A percentile compares a stretch with the other conserved stretches of the same genome.
phyloP scores from a whole-genome alignment of 768 basidiomycete genomes.

The Mycena galopus region DNA sequence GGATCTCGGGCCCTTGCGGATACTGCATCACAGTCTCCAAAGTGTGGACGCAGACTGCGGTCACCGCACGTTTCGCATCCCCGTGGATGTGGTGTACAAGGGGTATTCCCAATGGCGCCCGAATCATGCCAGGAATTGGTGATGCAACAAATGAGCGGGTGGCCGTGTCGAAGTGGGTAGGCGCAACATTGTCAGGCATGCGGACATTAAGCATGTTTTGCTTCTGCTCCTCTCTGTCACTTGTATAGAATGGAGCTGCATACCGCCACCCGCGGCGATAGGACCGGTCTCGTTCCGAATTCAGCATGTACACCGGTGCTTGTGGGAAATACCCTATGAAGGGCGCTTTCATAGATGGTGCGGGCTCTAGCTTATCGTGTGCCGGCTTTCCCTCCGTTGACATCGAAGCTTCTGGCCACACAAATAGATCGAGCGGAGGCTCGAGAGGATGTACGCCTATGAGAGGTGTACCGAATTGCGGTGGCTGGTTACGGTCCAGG shows the following conservation, averaged over 20 bases:
- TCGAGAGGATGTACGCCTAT: background rate
- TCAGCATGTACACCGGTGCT: background rate
- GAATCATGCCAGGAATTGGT: background rate
- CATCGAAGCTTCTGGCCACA: background rate
- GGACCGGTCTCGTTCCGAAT: background rate
- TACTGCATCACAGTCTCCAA: background rate
- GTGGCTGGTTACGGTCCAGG: background rate
- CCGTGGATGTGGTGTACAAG: background rate
- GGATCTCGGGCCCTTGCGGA: background rate
- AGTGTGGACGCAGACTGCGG: background rate
- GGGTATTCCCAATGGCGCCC: background rate
- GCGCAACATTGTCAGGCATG: background rate
- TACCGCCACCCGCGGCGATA: constrained; percentile 6
- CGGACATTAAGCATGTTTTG: background rate
- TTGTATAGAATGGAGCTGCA: background rate
- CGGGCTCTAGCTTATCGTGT: background rate
- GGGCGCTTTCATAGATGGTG: background rate
- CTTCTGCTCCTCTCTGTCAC: background rate
- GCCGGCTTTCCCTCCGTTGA: background rate
- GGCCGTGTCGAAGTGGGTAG: background rate
- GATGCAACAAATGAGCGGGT: background rate
- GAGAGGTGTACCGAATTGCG: constrained; percentile 3
- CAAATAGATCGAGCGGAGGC: background rate
- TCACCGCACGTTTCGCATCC: background rate
- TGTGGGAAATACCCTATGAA: background rate